Percentiles rank a stretch among this genome's conserved stretches.
These are phyloP conservation scores for Ustilago loliicola DNA, from an alignment of 1,284 basidiomycete species.

Conservation along the genomic window DNA sequence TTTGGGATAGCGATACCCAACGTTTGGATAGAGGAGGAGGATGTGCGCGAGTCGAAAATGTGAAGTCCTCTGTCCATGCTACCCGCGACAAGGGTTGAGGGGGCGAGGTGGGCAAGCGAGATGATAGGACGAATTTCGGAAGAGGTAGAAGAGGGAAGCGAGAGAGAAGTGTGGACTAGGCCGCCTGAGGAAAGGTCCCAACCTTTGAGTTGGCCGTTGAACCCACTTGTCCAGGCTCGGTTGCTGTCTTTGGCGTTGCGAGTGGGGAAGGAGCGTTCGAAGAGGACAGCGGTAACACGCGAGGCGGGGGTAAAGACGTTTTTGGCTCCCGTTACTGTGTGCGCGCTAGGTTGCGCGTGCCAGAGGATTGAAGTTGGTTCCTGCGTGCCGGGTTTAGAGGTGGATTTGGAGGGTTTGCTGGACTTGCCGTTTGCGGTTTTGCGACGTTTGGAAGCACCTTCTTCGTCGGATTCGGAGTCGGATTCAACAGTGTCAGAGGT, in stretches of 20 bases:
- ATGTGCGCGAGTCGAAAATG: conserved; percentile 62
- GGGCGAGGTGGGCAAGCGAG: conserved; percentile 48
- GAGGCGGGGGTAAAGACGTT: conserved; percentile 54
- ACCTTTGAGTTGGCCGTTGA: conserved; percentile 62
- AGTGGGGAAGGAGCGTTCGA: conserved; percentile 25
- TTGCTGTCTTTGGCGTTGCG: conserved; percentile 23
- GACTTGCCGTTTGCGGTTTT: conserved; percentile 34
- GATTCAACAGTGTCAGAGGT: conserved; percentile 2
- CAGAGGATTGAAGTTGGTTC: conserved; percentile 36
- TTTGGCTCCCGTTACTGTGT: conserved; percentile 29
- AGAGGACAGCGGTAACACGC: conserved; percentile 50
- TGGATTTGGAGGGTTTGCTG: background rate
- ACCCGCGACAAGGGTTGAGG: conserved; percentile 48
- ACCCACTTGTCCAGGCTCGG: conserved; percentile 57
- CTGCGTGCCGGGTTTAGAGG: conserved; percentile 16
- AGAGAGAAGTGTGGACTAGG: conserved; percentile 25
- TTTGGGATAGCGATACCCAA: conserved; percentile 37
- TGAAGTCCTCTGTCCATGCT: conserved; percentile 62
- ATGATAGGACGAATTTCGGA: conserved; percentile 44
- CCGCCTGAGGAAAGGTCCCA: conserved; percentile 62
- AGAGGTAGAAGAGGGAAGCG: conserved; percentile 15
- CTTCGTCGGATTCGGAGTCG: conserved; percentile 29
- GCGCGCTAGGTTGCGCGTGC: conserved; percentile 30
- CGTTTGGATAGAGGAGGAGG: background rate
- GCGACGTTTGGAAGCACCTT: conserved; percentile 26